Evolutionary conservation across 1,284 basidiomycete species (phyloP).

Genomic region (Neolentinus lepideus): DNA sequence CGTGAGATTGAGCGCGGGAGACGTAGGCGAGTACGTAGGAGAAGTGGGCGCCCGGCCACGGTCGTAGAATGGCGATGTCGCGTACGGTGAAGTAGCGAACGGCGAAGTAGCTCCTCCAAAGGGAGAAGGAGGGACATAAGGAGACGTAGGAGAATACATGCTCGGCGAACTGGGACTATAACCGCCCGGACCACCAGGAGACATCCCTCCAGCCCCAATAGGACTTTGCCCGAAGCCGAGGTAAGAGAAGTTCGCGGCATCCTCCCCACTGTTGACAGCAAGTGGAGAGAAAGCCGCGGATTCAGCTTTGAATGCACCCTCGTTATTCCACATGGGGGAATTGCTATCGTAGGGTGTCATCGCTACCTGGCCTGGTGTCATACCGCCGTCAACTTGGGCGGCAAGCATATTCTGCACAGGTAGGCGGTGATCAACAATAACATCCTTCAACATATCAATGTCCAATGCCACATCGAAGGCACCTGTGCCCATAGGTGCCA

Average conservation of each 20-base stretch:
- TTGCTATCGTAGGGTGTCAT: conserved; percentile 96
- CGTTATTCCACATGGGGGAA: conserved; percentile 75
- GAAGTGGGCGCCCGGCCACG: conserved; percentile 63
- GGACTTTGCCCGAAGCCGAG: conserved; percentile 81
- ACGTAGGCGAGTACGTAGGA: conserved; percentile 83
- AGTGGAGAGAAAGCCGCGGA: conserved; percentile 93
- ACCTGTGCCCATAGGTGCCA: conserved; percentile 97
- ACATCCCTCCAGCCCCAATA: conserved; percentile 70
- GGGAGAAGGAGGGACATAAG: conserved; percentile 75
- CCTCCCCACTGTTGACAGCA: conserved; percentile 82
- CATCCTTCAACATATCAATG: conserved; percentile 98
- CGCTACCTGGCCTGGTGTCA: conserved; percentile 85
- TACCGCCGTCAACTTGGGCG: conserved; percentile 76
- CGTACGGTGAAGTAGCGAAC: conserved; percentile 72
- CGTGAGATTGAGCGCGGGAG: conserved; percentile 71
- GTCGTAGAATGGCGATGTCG: conserved; percentile 78
- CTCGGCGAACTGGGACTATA: conserved; percentile 83
- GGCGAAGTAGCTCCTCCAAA: conserved; percentile 78
- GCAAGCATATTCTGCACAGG: conserved; percentile 84
- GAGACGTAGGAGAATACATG: conserved; percentile 83
- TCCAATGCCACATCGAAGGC: conserved; percentile 95
- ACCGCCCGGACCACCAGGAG: conserved; percentile 59
- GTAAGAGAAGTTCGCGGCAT: conserved; percentile 65
- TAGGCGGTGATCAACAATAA: conserved; percentile 93
- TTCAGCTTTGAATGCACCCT: conserved; percentile 69